Base-by-base conservation (phyloP, 305 asterid species). In the Fraxinus floribunda region DNA sequence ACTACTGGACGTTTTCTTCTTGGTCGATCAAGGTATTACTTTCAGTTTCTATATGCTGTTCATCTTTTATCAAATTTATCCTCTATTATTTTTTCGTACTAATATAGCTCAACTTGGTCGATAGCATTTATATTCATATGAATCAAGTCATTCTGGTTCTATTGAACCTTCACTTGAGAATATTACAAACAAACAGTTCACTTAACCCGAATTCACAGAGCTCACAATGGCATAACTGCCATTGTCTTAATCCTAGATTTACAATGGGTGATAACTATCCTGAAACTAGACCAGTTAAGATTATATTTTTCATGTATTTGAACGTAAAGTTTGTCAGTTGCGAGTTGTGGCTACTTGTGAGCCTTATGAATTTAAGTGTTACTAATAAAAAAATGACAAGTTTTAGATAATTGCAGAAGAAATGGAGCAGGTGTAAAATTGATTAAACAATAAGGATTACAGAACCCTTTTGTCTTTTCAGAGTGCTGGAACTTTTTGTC, bases 1-100 rank as follows among this genome's bases (percentile, higher is more conserved):
- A 94, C 98, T 76, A 92, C 98, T 0, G 99, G 98, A 5, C 98
- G 98, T 73, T 96, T 96, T 88, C 98, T 94, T 89, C 99, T 94
- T 82, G 99, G 99, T 79, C 90, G 99, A 89, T 96, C 98, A 68
- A 90, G 99, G 98, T 94, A 89, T 80, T 81, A 79, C 16, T 75
- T 83, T 85, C 11, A 57, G 78, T 62, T 82, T 10, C 80, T 52
- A 18, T 52, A 60, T 81, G 68, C 75, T 24, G 1, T 55, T 55
- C 64, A 78, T 26, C 24, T 3, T 35, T 24, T 55, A 24, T 35
- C 2, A 24, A 22, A 24, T 66, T 36, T 11, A 24, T 1, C 24
- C 22, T 30, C 55, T 24, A 26, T 24, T 29, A 1, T 68, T 66
- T 26, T 66, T 1, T 29, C 20, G 1, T 18, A 24, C 29, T 74